These are phyloP conservation scores for Phaeosphaeriaceae sp. DNA, from an alignment of 2,329 filamentous ascomycete genomes.

Conservation along the genomic window DNA sequence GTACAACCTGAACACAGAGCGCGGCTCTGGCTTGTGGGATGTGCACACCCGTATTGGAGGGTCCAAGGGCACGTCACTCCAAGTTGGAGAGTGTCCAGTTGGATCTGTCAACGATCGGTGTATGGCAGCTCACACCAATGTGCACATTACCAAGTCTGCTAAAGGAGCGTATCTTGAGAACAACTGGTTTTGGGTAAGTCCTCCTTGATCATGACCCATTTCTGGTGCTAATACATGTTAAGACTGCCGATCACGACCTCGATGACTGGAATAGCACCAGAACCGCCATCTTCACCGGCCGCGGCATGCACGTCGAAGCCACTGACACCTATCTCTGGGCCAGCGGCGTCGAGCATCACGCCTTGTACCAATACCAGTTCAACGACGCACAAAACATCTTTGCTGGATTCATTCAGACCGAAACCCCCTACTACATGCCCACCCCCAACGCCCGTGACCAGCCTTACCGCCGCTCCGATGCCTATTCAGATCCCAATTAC, in stretches of 20 bases:
- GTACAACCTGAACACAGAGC: constrained; percentile 67
- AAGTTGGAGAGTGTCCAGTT: constrained; percentile 79
- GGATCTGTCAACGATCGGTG: constrained; percentile 69
- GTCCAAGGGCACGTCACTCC: constrained; percentile 77
- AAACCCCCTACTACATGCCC: constrained; percentile 85
- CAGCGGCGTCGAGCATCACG: constrained; percentile 69
- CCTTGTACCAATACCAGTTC: constrained; percentile 83
- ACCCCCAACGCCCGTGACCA: constrained; percentile 73
- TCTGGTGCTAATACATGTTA: background rate
- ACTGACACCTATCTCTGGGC: constrained; percentile 64
- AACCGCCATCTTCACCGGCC: constrained; percentile 85
- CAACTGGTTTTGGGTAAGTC: constrained; percentile 77
- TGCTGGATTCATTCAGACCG: constrained; percentile 84
- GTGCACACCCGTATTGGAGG: constrained; percentile 88
- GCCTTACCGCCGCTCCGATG: constrained; percentile 64
- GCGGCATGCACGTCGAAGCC: constrained; percentile 77
- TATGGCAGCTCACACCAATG: constrained; percentile 69
- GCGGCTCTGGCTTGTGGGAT: constrained; percentile 77
- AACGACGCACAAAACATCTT: constrained; percentile 79
- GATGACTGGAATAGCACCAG: constrained; percentile 76
- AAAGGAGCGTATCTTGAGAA: constrained; percentile 82
- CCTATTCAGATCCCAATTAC: constrained; percentile 75
- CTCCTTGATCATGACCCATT: background rate
- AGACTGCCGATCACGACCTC: constrained; percentile 86
- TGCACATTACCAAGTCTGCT: constrained; percentile 59